phyloP scores from a whole-genome alignment of 202 grass and related monocot species.

The Schoenoplectus tabernaemontani region DNA sequence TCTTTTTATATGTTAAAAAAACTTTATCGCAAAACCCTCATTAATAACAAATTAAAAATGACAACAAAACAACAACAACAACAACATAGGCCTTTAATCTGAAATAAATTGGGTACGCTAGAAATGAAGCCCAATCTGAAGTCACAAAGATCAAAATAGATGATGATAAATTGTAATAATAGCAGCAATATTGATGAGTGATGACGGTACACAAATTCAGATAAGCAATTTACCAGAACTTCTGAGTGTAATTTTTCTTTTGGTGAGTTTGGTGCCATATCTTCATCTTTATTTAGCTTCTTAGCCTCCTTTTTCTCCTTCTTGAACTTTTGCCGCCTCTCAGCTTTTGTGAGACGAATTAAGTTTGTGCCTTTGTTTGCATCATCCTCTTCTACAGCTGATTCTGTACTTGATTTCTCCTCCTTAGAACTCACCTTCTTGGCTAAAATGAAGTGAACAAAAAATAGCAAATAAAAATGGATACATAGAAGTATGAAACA shows the following conservation, averaged over 20 bases:
- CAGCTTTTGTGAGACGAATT: slow-evolving; percentile 41
- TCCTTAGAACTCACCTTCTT: slow-evolving; percentile 48
- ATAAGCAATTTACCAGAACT: slow-evolving; percentile 56
- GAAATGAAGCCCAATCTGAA: too few species aligned
- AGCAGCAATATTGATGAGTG: neutral
- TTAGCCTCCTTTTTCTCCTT: slow-evolving; percentile 49
- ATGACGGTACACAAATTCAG: neutral
- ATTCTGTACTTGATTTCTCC: slow-evolving; percentile 12
- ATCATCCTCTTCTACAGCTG: slow-evolving; percentile 27
- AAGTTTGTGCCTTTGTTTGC: slow-evolving; percentile 21
- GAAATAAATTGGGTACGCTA: too few species aligned
- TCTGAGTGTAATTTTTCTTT: slow-evolving; percentile 58
- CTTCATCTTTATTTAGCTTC: slow-evolving; percentile 43
- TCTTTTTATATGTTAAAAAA: neutral
- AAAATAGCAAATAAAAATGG: neutral
- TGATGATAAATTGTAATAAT: neutral
- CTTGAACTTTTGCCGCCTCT: slow-evolving; percentile 39
- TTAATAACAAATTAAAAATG: neutral
- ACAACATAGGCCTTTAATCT: too few species aligned
- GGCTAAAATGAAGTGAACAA: slow-evolving; percentile 22
- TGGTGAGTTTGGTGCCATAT: slow-evolving; percentile 2
- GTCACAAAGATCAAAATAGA: too few species aligned
- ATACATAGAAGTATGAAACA: neutral
- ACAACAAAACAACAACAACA: neutral
- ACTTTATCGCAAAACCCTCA: neutral